Conservation (phyloP, 306 rosid species). For the Pachyrhizus erosus region DNA sequence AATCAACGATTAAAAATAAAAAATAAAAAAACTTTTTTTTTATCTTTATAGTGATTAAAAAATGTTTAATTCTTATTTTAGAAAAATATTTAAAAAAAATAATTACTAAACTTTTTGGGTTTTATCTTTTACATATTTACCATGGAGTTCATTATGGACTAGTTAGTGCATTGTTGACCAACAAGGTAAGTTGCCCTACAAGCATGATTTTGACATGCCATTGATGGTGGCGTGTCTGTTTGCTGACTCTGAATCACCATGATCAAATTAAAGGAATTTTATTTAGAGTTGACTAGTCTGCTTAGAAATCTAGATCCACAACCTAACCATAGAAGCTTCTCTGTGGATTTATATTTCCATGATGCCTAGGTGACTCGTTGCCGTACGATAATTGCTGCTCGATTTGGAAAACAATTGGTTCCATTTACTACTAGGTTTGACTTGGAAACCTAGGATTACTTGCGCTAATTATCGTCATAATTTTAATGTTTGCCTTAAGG, state of each 20-base stretch:
- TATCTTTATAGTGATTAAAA: no score
- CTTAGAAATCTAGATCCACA: neutral
- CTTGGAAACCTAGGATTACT: constrained; percentile 23
- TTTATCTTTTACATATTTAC: constrained; percentile 1
- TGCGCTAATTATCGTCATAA: neutral
- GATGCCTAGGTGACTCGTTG: no score
- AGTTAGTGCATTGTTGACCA: neutral
- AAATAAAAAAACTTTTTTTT: no score
- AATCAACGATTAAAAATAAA: no score
- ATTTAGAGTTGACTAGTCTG: neutral
- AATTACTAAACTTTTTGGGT: neutral
- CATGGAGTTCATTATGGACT: neutral
- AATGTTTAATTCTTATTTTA: no score
- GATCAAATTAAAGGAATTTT: neutral
- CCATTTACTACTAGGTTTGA: constrained; percentile 14
- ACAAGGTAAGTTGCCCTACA: constrained; percentile 19
- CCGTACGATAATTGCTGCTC: constrained; percentile 22
- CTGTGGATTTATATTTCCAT: neutral
- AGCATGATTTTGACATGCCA: constrained; percentile 28
- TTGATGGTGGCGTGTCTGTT: constrained; percentile 3
- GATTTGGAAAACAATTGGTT: neutral
- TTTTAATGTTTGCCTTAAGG: neutral
- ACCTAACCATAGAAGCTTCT: constrained; percentile 33
- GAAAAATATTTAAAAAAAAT: no score
- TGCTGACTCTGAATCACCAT: neutral